These are phyloP conservation scores for Psidium friedrichsthalianum DNA, from an alignment of 345 rosid species.

Conservation along the genomic window DNA sequence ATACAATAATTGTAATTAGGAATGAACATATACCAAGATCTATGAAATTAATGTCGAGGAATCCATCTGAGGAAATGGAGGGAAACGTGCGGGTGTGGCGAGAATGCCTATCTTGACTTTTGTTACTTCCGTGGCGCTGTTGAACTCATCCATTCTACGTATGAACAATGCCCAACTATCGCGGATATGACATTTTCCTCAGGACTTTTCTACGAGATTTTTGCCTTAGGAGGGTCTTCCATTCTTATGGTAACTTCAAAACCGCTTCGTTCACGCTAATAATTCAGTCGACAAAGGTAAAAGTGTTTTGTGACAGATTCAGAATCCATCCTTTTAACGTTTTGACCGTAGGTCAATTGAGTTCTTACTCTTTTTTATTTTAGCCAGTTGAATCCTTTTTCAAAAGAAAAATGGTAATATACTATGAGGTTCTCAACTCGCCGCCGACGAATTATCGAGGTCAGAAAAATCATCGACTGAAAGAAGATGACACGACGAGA, in stretches of 20 bases:
- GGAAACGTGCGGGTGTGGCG: background rate
- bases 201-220: background rate
- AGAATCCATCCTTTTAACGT: background rate
- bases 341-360: background rate
- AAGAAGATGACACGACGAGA: background rate
- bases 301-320: background rate
- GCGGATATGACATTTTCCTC: background rate
- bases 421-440: background rate
- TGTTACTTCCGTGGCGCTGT: background rate
- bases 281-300: background rate
- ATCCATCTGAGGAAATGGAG: background rate
- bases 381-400: background rate
- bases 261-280: background rate
- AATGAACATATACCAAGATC: background rate
- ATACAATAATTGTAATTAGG: background rate
- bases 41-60: background rate
- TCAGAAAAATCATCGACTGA: background rate
- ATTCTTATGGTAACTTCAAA: background rate
- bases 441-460: background rate
- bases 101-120: background rate
- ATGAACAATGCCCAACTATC: background rate
- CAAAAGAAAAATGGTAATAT: background rate
- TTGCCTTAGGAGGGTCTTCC: background rate
- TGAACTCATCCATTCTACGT: background rate
- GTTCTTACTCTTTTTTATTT: background rate